phyloP scores from a whole-genome alignment of 148 eudicot genomes.

The Nepenthes mirabilis region DNA sequence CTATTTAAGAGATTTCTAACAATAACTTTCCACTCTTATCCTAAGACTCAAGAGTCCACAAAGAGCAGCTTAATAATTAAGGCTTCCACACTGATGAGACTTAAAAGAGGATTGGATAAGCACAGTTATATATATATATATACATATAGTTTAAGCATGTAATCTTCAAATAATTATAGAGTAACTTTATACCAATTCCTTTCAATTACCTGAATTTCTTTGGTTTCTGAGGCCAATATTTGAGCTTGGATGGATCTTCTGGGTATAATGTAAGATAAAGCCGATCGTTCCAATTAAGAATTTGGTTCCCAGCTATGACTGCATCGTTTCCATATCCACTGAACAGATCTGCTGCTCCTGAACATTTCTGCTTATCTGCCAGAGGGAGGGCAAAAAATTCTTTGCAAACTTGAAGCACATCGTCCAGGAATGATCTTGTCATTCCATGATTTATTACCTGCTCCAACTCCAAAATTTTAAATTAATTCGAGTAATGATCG shows the following conservation, averaged over 20 bases:
- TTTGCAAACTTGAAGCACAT: slow-evolving; percentile 13
- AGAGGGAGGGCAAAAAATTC: slow-evolving; percentile 27
- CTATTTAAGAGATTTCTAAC: too few species aligned
- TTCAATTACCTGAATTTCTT: slow-evolving; percentile 18
- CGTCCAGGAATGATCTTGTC: slow-evolving; percentile 20
- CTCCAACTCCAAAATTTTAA: neutral
- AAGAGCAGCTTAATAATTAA: too few species aligned
- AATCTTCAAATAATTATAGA: too few species aligned
- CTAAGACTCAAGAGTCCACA: too few species aligned
- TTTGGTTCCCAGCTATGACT: slow-evolving; percentile 5
- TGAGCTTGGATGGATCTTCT: slow-evolving; percentile 16
- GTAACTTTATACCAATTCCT: neutral
- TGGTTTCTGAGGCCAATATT: slow-evolving; percentile 40
- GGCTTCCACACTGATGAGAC: too few species aligned
- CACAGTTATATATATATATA: too few species aligned
- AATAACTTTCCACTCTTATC: too few species aligned
- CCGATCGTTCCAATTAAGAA: slow-evolving; percentile 32
- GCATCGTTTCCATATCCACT: slow-evolving; percentile 25
- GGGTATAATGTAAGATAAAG: slow-evolving; percentile 29
- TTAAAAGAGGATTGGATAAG: too few species aligned
- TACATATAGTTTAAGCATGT: too few species aligned
- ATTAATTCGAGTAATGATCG: neutral
- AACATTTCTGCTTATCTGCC: slow-evolving; percentile 30
- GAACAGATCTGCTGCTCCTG: slow-evolving; percentile 3
- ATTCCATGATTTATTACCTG: slow-evolving; percentile 47